Percentiles rank a stretch among this genome's conserved stretches.
phyloP scores from a whole-genome alignment of 208 protist genomes.

The Borovskyia barvae region DNA sequence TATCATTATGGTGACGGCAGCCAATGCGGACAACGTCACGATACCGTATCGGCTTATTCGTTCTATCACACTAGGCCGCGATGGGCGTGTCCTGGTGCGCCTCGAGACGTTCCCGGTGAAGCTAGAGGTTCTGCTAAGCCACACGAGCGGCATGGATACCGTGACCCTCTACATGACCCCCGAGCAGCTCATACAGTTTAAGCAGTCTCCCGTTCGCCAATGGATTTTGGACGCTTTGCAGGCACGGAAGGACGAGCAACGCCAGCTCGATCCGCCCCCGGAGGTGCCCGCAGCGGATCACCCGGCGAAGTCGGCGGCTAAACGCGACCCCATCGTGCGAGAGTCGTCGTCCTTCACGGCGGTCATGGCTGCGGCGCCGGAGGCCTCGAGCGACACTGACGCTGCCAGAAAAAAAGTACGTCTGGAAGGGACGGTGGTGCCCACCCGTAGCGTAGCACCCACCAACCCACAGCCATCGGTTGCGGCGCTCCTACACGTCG shows the following conservation, averaged over 20 bases:
- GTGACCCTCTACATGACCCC: constrained; percentile 65
- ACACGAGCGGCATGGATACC: constrained; percentile 71
- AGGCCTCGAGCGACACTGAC: background rate
- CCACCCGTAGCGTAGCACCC: background rate
- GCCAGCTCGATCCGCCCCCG: constrained; percentile 8
- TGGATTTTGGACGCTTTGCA: constrained; percentile 78
- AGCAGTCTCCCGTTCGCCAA: constrained; percentile 68
- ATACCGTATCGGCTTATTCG: constrained; percentile 82
- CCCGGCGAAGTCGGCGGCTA: background rate
- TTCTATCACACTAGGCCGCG: constrained; percentile 76
- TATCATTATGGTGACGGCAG: constrained; percentile 70
- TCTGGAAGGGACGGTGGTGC: constrained; percentile 17
- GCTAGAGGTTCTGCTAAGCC: constrained; percentile 74
- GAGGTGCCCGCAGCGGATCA: constrained; percentile 5
- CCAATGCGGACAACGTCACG: constrained; percentile 85
- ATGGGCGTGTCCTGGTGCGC: constrained; percentile 73
- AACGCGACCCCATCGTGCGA: background rate
- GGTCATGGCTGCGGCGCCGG: background rate
- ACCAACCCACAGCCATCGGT: constrained; percentile 7
- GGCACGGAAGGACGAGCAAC: constrained; percentile 35
- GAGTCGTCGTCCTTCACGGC: background rate
- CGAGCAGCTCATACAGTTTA: constrained; percentile 62
- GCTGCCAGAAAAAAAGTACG: constrained; percentile 24
- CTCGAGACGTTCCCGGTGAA: constrained; percentile 85
- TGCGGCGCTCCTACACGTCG: constrained; percentile 30